Percentiles rank a stretch among this genome's conserved stretches.
Evolutionary conservation across 768 basidiomycete species (phyloP).

Genomic region (Hygrophoropsis aurantiaca): DNA sequence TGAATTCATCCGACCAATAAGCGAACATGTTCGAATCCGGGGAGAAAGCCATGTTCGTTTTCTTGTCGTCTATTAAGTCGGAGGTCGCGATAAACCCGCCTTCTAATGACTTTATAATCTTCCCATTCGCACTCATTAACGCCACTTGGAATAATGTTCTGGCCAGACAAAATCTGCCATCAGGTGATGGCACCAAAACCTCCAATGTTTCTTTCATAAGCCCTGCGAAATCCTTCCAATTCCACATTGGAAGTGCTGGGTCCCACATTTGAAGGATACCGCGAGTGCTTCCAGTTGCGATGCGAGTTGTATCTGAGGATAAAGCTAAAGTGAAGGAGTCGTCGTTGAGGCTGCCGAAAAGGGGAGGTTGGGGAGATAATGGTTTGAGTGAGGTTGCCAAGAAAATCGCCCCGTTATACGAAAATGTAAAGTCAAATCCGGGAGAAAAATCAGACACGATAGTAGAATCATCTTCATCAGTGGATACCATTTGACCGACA

Average conservation of each 20-base stretch:
- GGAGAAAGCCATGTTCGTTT: slow-evolving; percentile 10
- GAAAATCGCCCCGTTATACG: background rate
- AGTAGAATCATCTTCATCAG: too few relatives aligned
- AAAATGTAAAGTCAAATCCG: too few relatives aligned
- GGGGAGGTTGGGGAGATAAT: slow-evolving; percentile 8
- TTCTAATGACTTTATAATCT: slow-evolving; percentile 8
- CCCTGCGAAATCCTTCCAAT: slow-evolving; percentile 9
- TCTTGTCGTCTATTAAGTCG: slow-evolving; percentile 3
- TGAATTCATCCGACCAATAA: background rate
- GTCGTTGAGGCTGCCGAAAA: background rate
- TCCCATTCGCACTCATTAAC: slow-evolving; percentile 6
- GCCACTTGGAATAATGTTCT: background rate
- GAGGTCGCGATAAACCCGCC: slow-evolving; percentile 1
- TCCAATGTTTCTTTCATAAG: background rate
- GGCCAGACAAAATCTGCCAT: slow-evolving; percentile 12
- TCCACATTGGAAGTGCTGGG: slow-evolving; percentile 1
- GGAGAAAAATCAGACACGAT: too few relatives aligned
- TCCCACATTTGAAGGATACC: slow-evolving; percentile 12
- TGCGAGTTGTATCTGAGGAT: background rate
- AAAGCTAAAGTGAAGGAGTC: background rate
- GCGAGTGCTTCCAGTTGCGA: background rate
- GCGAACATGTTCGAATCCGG: slow-evolving; percentile 10
- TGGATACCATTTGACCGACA: too few relatives aligned
- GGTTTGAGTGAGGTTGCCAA: slow-evolving; percentile 4
- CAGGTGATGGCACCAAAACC: background rate